A percentile compares a stretch with the other conserved stretches of the same genome.
Conservation (phyloP, 106 monocot species). For the Allium fistulosum region DNA sequence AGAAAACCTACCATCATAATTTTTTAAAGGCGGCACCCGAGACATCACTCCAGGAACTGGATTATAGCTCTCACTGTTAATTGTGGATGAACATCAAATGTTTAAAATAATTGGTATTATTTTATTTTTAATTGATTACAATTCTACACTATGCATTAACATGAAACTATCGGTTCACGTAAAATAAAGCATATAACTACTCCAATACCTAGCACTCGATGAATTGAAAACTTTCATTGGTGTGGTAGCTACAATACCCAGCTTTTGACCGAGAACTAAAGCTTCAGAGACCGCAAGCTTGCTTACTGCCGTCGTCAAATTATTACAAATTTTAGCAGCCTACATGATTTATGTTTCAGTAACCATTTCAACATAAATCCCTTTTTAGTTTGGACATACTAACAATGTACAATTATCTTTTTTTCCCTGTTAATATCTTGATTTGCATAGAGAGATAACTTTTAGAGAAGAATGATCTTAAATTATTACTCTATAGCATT, state of each 20-base stretch:
- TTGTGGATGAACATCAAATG: too few species aligned
- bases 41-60: constrained; percentile 95
- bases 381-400: too few species aligned
- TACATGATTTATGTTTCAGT: neutral
- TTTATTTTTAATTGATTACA: too few species aligned
- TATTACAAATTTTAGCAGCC: constrained; percentile 98
- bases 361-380: too few species aligned
- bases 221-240: constrained; percentile 80
- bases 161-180: too few species aligned
- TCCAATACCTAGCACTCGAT: constrained; percentile 97
- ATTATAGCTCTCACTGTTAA: constrained; percentile 77
- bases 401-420: neutral
- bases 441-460: too few species aligned
- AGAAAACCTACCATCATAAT: constrained; percentile 86
- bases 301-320: constrained; percentile 93
- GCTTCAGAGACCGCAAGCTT: constrained; percentile 97
- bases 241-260: constrained; percentile 64
- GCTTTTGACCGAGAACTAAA: constrained; percentile 78
- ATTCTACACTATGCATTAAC: too few species aligned
- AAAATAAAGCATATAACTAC: constrained; percentile 35
- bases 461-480: too few species aligned
- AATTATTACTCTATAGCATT: too few species aligned
- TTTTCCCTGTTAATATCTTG: neutral
- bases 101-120: too few species aligned
- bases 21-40: constrained; percentile 81